A percentile compares a stretch with the other conserved stretches of the same genome.
phyloP scores from a whole-genome alignment of 192 early-diverging fungal species.

The Linnemannia hyalina region DNA sequence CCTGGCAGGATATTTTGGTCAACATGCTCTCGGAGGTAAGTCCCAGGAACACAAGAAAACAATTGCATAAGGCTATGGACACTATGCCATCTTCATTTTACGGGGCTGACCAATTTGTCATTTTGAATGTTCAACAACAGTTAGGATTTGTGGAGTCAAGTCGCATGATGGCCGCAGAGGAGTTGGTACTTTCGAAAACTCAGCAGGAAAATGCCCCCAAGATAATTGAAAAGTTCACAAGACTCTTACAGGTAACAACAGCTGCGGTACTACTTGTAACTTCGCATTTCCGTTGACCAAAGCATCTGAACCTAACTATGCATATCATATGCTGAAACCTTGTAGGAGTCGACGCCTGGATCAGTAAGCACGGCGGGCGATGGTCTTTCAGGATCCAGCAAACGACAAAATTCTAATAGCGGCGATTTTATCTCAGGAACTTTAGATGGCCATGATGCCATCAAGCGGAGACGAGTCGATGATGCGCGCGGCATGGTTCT shows the following conservation, averaged over 20 bases:
- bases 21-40: slow-evolving; percentile 43
- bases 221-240: slow-evolving; percentile 35
- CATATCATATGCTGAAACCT: neutral
- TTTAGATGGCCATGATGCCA: slow-evolving; percentile 16
- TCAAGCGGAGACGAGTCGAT: slow-evolving; percentile 43
- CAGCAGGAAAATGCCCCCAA: slow-evolving; percentile 30
- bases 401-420: slow-evolving; percentile 15
- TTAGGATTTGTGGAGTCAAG: slow-evolving; percentile 44
- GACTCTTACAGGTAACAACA: slow-evolving; percentile 31
- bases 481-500: slow-evolving; percentile 47
- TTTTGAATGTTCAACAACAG: slow-evolving; percentile 14
- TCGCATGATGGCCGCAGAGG: slow-evolving; percentile 50
- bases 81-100: neutral
- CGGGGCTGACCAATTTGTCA: neutral
- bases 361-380: neutral
- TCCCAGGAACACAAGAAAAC: neutral
- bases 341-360: slow-evolving; percentile 17
- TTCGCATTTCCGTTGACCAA: too few relatives aligned
- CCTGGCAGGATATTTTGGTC: slow-evolving; percentile 45
- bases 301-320: neutral
- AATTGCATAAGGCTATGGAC: neutral
- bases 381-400: slow-evolving; percentile 17
- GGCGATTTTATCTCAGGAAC: slow-evolving; percentile 7
- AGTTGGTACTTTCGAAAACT: slow-evolving; percentile 30
- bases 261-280: neutral